Evolutionary conservation across 495 filamentous ascomycete genomes (phyloP), one percentile per base, ranked within the genome.

Genomic region (Penicillium daleae): DNA sequence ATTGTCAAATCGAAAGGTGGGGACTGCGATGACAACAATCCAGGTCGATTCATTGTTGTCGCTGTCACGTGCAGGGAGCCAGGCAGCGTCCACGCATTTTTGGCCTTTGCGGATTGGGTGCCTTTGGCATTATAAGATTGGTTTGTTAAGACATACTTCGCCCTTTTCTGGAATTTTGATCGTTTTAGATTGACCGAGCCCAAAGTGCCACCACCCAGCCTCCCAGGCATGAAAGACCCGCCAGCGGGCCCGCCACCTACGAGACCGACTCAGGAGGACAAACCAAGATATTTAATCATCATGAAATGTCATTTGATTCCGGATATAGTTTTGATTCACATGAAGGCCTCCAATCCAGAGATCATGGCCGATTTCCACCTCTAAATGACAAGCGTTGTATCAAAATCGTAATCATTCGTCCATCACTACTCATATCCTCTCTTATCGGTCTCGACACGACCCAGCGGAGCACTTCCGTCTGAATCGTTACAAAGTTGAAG

Each of bases 41-140:
- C 24, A 15, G 46, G 70, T 66, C 60, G 62, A 59, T 35, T 17
- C 63, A 73, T 73, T 72, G 71, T 71, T 69, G 54, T 21, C 27
- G 29, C 15, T 37, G 22, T 54, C 50, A 59, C 54, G 26, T 55
- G 54, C 10, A 15, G 24, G 1, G n/a, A 2, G n/a, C 42, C 0
- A 50, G 46, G 46, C 46, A 29, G 46, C 46, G 22, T 22, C 40
- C 35, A 39, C 35, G 21, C 22, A 46, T 5, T 19, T 42, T 42
- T 21, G n/a, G 5, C 4, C 15, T 17, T 4, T 33, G 4, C 4
- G n/a, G n/a, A 6, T 4, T 4, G 0, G n/a, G 39, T 42, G 39
- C 39, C n/a, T 19, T 2, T 2, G 10, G 19, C 9, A 22, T 9
- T 8, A 46, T 46, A 22, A 22, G 9, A 22, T 12, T 12, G 17